These are phyloP conservation scores for Colletotrichum filicis DNA, from an alignment of 2,329 filamentous ascomycete genomes.

Conservation along the genomic window DNA sequence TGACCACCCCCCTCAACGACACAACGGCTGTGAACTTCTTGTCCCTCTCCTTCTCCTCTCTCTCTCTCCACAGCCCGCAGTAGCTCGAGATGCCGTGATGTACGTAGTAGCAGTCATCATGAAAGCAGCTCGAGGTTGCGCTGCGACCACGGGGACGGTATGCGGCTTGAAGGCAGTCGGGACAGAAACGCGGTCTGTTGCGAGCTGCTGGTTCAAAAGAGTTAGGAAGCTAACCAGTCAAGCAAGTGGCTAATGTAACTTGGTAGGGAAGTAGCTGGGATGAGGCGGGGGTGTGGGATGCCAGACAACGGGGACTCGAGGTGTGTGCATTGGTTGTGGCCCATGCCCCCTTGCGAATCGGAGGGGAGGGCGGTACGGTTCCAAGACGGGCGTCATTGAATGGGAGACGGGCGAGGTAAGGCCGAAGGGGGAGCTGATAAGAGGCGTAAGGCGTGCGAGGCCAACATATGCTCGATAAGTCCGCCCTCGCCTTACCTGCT, in stretches of 20 bases:
- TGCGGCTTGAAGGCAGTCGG: not conserved
- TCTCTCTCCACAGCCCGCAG: not conserved
- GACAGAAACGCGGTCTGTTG: not conserved
- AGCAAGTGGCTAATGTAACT: constrained; percentile 29
- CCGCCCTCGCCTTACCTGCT: not conserved
- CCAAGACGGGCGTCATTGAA: constrained; percentile 4
- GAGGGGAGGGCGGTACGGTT: constrained; percentile 4
- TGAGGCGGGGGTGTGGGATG: constrained; percentile 19
- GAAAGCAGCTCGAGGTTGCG: not conserved
- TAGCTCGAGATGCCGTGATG: not conserved
- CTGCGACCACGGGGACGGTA: constrained; percentile 1
- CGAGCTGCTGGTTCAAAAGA: not conserved
- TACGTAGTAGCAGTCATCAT: constrained; percentile 1
- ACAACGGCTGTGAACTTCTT: not conserved
- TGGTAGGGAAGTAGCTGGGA: constrained; percentile 21
- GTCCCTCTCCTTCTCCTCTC: not conserved
- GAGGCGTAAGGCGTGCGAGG: constrained; percentile 14
- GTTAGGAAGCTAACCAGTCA: constrained; percentile 3
- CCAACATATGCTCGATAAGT: not conserved
- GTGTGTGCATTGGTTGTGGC: constrained; percentile 1
- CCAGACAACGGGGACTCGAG: constrained; percentile 11
- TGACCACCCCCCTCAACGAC: constrained; percentile 16
- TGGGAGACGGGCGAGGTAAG: constrained; percentile 22
- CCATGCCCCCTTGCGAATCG: constrained; percentile 2
- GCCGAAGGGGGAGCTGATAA: constrained; percentile 29